Evolutionary conservation across 129 eudicot species (phyloP).

Genomic region (Flaveria sonorensis): DNA sequence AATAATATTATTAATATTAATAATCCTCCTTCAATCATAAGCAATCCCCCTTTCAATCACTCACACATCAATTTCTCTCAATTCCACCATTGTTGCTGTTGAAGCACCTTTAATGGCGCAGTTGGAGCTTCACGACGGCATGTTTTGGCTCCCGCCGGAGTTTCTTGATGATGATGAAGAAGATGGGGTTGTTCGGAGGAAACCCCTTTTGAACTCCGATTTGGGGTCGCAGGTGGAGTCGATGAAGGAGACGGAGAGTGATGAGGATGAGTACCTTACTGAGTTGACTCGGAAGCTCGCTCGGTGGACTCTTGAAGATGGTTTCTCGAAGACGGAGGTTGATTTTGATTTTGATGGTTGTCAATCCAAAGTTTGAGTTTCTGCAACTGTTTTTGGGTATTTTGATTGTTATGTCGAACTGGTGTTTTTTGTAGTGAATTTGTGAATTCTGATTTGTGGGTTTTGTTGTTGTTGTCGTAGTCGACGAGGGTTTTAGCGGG

Average conservation of each 20-base stretch:
- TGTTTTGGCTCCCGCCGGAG: slow-evolving; percentile 86
- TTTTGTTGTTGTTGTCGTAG: slow-evolving; percentile 16
- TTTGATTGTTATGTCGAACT: not conserved
- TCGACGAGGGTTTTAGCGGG: slow-evolving; percentile 43
- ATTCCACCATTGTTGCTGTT: too few species aligned
- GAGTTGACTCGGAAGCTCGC: slow-evolving; percentile 49
- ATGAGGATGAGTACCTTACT: slow-evolving; percentile 62
- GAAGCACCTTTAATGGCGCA: slow-evolving; percentile 34
- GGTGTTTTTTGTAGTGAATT: not conserved
- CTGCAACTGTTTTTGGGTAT: not conserved
- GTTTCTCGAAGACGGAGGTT: slow-evolving; percentile 31
- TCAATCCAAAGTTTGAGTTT: slow-evolving; percentile 3
- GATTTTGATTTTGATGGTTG: not conserved
- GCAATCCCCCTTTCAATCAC: slow-evolving; percentile 26
- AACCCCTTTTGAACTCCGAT: slow-evolving; percentile 40
- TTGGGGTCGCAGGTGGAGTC: slow-evolving; percentile 69
- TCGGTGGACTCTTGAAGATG: slow-evolving; percentile 42
- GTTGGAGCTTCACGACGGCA: slow-evolving; percentile 46
- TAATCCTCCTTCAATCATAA: slow-evolving; percentile 44
- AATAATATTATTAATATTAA: not conserved
- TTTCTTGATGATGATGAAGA: slow-evolving; percentile 59
- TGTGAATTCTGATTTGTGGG: not conserved
- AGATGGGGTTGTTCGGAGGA: too few species aligned
- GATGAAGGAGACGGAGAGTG: slow-evolving; percentile 76
- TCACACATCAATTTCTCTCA: not conserved